A percentile compares a stretch with the other conserved stretches of the same genome.
These are phyloP conservation scores for Metschnikowia dekortorum DNA, from an alignment of 805 yeast genomes.

Conservation along the genomic window DNA sequence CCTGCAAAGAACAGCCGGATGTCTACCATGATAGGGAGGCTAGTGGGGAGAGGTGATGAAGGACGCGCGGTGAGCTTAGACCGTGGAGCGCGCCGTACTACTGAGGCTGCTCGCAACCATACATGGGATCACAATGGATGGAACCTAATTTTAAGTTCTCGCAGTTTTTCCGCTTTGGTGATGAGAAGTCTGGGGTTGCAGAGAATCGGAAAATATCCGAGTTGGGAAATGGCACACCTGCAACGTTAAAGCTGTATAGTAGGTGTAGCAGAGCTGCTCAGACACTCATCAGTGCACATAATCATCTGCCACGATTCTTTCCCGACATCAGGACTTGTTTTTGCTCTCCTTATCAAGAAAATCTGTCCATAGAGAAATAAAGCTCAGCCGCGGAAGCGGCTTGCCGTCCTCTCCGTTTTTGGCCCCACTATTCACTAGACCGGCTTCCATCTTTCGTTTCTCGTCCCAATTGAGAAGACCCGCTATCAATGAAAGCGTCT, in stretches of 20 bases:
- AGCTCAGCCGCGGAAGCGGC: constrained; percentile 42
- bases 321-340: background rate
- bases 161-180: too few relatives aligned
- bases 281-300: too few relatives aligned
- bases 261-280: too few relatives aligned
- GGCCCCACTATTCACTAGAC: constrained; percentile 42
- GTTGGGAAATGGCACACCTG: too few relatives aligned
- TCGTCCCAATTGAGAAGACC: constrained; percentile 88
- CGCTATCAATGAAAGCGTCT: constrained; percentile 79
- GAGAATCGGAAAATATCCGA: too few relatives aligned
- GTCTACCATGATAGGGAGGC: constrained; percentile 13
- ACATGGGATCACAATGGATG: background rate
- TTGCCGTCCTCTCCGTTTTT: constrained; percentile 18
- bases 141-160: too few relatives aligned
- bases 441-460: constrained; percentile 69
- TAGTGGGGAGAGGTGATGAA: background rate
- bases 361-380: constrained; percentile 77
- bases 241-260: too few relatives aligned
- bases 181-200: too few relatives aligned
- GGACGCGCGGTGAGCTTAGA: constrained; percentile 1
- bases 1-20: constrained; percentile 18
- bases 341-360: constrained; percentile 66
- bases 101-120: background rate
- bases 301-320: background rate
- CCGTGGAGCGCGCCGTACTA: background rate